Base-by-base conservation (phyloP, 306 rosid species). In the Hippophae rhamnoides region DNA sequence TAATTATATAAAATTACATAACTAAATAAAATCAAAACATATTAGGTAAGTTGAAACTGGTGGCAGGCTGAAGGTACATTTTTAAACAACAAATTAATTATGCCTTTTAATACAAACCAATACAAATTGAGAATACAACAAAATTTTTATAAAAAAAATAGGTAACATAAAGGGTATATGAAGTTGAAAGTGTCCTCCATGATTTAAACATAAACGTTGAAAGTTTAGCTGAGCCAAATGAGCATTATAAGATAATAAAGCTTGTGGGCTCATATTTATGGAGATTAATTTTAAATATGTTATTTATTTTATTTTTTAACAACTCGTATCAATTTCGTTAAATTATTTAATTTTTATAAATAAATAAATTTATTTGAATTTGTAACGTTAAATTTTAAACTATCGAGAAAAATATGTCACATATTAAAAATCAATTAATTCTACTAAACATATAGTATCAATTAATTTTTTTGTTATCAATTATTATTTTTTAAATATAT, bases 121-220 rank as follows among this genome's bases (percentile, higher is more conserved):
- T 5, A 49, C 53, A 7, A 7, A 49, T 2, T 3, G 50, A 47
- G 50, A 47, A 49, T n/a, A 46, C 8, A 13, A 46, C 13, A 46
- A 49, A 4, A 13, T 5, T 9, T 9, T 23, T 12, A 49, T 12
- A 49, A 13, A 23, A 13, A 23, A 7, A 5, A 49, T 13, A 12
- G 2, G 3, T 49, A 49, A 18, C 14, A 49, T 5, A 49, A 13
- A 49, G 7, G 23, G 12, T 10, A 47, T 10, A 47, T 49, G 14
- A 10, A 49, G 13, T 50, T 50, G 9, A 62, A 50, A 62, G 47
- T 48, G 57, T 62, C 57, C 57, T 62, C 41, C 43, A 63, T 63
- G 58, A 63, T 63, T 63, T 49, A 63, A 62, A 43, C 67, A 42
- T 52, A 63, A 14, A 49, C 51, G 51, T 63, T 63, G 67, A 63